A percentile compares a stretch with the other conserved stretches of the same genome.
These are phyloP conservation scores for Hygrophoropsis aurantiaca DNA, from an alignment of 768 basidiomycete species.

Conservation along the genomic window DNA sequence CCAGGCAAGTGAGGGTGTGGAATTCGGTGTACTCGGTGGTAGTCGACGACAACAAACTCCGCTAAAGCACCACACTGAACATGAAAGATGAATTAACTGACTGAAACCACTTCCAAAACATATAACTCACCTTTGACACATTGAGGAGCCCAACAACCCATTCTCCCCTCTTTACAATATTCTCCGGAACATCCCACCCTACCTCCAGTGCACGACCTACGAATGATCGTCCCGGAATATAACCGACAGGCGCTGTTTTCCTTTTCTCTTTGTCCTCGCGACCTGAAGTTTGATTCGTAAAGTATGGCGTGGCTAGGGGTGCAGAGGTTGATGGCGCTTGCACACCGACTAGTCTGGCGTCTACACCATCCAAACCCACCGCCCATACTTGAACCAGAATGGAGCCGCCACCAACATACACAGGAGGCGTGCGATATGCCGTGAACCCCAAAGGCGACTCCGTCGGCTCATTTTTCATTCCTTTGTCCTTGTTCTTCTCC, in stretches of 20 bases:
- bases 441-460: constrained; percentile 60
- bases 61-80: constrained; percentile 77
- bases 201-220: constrained; percentile 81
- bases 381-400: constrained; percentile 88
- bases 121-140: constrained; percentile 66
- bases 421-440: constrained; percentile 70
- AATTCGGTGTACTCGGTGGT: constrained; percentile 71
- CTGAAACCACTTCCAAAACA: constrained; percentile 9
- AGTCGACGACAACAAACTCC: constrained; percentile 86
- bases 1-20: constrained; percentile 57
- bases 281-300: constrained; percentile 17
- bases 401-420: constrained; percentile 63
- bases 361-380: constrained; percentile 78
- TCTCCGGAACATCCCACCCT: constrained; percentile 63
- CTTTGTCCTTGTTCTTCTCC: constrained; percentile 11
- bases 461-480: constrained; percentile 8
- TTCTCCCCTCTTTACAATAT: constrained; percentile 69
- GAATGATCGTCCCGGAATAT: constrained; percentile 85
- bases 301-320: constrained; percentile 19
- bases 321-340: constrained; percentile 12
- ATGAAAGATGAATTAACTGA: constrained; percentile 1
- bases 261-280: constrained; percentile 23
- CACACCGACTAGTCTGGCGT: constrained; percentile 64
- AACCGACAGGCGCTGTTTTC: constrained; percentile 48
- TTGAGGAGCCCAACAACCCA: constrained; percentile 86